Conservation (phyloP, 2,329 filamentous ascomycete genomes). For the Botrytis byssoidea region DNA sequence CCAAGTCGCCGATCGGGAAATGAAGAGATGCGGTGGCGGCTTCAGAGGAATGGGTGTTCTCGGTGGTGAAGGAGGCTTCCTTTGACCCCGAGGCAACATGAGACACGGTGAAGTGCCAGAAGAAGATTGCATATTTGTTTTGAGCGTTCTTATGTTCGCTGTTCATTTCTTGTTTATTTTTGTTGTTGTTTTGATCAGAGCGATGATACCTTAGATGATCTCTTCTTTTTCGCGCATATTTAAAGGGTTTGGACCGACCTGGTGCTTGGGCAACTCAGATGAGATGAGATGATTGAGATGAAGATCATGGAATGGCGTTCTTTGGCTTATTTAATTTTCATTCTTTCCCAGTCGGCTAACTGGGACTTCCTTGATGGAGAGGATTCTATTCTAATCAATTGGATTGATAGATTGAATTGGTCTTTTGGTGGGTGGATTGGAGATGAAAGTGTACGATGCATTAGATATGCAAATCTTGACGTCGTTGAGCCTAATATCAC, state of each 20-base stretch:
- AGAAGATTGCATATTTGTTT: conserved; percentile 2
- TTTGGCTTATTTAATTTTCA: conserved; percentile 4
- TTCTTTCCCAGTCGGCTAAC: neutral
- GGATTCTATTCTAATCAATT: neutral
- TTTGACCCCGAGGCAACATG: neutral
- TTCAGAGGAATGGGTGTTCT: conserved; percentile 1
- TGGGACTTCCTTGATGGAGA: neutral
- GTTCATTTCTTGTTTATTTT: conserved; percentile 4
- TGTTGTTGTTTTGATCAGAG: neutral
- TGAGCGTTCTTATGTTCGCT: neutral
- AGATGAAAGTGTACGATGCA: neutral
- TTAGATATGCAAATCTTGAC: neutral
- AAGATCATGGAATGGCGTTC: conserved; percentile 11
- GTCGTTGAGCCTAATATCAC: neutral
- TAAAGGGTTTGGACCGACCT: neutral
- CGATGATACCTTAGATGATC: conserved; percentile 1
- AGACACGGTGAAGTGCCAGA: neutral
- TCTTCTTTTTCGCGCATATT: neutral
- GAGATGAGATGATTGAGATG: conserved; percentile 10
- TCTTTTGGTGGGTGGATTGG: neutral
- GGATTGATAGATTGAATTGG: neutral
- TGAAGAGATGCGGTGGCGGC: conserved; percentile 1
- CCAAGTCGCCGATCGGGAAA: neutral
- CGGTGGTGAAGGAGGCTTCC: conserved; percentile 10
- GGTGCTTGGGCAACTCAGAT: neutral